Evolutionary conservation across 2,329 filamentous ascomycete genomes (phyloP), one percentile per base, ranked within the genome.

Genomic region (Nectriaceae sp.): DNA sequence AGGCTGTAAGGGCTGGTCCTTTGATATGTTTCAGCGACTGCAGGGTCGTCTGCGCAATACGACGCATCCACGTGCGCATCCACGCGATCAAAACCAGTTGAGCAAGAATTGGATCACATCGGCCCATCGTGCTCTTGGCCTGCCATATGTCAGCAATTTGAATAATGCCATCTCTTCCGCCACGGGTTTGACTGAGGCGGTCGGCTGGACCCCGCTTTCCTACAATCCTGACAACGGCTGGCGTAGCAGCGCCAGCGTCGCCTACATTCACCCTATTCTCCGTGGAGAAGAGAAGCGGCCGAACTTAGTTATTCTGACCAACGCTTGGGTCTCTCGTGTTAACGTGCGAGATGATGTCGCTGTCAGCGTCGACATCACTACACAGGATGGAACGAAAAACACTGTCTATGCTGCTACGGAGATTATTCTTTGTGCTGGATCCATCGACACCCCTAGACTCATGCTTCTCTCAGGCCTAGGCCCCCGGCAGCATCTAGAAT

Each of bases 231-330:
- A 91, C 63, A 83, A 88, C 62, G 87, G 88, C 62, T 80, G 81
- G 57, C 80, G 88, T 54, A 89, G 85, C 70, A 89, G 85, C 64
- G 88, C 88, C 49, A 88, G 83, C 55, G 88, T 91, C 6, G 88
- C 88, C 10, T 93, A 93, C 72, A 88, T 93, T 61, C 88, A 93
- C 68, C 88, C 88, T 16, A 89, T 91, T 58, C 78, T 92, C 35
- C 80, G 84, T 31, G 87, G 87, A 21, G 83, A 88, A 41, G 87
- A 91, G 75, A 80, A 82, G 65, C 76, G 87, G 43, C 80, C 86
- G 5, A 92, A 93, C 71, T 69, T 93, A 68, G 90, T 86, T 35
- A 78, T 93, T 50, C 75, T 92, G 52, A 91, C 88, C 65, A 84
- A 91, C 62, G 85, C 88, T 29, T 91, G 88, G 86, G 88, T 92